Conservation (phyloP, 352 stramenopile species). For the Pythium phragmitis region DNA sequence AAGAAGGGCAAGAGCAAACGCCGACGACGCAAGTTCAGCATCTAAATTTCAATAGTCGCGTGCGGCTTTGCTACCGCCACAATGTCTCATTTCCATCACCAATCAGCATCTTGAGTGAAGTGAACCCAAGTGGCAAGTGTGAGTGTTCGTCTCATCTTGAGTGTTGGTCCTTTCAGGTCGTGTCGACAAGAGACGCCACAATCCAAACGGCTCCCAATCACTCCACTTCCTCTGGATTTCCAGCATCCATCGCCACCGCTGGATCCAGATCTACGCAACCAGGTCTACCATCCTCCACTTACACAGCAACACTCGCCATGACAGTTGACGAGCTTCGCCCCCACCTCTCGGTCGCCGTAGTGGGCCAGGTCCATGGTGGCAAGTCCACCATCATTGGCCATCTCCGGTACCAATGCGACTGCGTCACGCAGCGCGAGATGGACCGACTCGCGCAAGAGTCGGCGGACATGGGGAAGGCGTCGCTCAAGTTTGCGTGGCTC, state of each 20-base stretch:
- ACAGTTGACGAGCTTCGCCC: neutral
- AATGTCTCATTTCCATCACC: too few species aligned
- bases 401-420: constrained; percentile 98
- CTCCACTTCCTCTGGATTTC: too few species aligned
- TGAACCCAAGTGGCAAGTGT: neutral
- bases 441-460: constrained; percentile 97
- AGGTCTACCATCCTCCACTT: neutral
- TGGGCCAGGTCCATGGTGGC: constrained; percentile 95
- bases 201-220: too few species aligned
- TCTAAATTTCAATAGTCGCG: constrained; percentile 12
- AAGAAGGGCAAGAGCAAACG: constrained; percentile 41
- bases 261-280: neutral
- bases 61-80: too few species aligned
- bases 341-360: constrained; percentile 87
- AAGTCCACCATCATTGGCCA: constrained; percentile 99
- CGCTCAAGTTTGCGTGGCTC: constrained; percentile 98
- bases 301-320: neutral
- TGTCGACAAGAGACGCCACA: too few species aligned
- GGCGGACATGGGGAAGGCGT: constrained; percentile 94
- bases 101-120: too few species aligned
- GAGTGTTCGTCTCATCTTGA: neutral
- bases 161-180: neutral
- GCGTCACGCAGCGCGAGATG: constrained; percentile 96
- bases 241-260: neutral
- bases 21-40: constrained; percentile 35